Evolutionary conservation across 1,139 yeast genomes (phyloP), one percentile per base, ranked within the genome.

Genomic region (Pichia sp.): DNA sequence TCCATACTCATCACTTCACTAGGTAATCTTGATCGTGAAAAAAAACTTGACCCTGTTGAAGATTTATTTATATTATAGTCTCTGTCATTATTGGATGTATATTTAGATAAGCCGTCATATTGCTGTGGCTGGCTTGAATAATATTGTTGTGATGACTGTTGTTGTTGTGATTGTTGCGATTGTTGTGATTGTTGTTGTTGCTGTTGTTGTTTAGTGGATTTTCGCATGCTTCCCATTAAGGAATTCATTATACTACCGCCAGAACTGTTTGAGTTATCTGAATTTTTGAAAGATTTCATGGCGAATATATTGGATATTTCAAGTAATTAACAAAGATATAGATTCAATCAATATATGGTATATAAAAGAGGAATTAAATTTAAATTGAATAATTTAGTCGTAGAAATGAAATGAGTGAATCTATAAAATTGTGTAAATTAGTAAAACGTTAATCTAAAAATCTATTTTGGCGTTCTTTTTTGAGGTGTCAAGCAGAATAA

Each of bases 191-290:
- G 25, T 34, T 38, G 49, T 9, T 29, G 39, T 41, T 48, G 43
- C 46, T 45, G 26, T 26, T 18, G 52, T 42, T 53, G 39, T 47
- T 45, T 43, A 48, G 45, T n/a, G 4, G 46, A 35, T 27, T 47
- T 50, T 26, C 51, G 38, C 52, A 53, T 52, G 27, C 45, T 47
- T 3, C 53, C 52, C 49, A 51, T 49, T 7, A 53, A 39, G 4
- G 54, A 39, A 10, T 43, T 50, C 53, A 53, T 47, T 26, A 51
- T 43, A 7, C 52, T 46, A 10, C 49, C 43, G 27, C 6, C 11
- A 3, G 34, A 38, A 34, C n/a, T 18, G 7, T 7, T 28, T 7
- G 42, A 38, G 25, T 33, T 45, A n/a, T 47, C 50, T 4, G 47
- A 44, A 27, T 44, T 47, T 25, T 44, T 47, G 11, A 39, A 44